These are phyloP conservation scores for Allium cepa DNA, from an alignment of 106 monocot genomes.

Conservation along the genomic window DNA sequence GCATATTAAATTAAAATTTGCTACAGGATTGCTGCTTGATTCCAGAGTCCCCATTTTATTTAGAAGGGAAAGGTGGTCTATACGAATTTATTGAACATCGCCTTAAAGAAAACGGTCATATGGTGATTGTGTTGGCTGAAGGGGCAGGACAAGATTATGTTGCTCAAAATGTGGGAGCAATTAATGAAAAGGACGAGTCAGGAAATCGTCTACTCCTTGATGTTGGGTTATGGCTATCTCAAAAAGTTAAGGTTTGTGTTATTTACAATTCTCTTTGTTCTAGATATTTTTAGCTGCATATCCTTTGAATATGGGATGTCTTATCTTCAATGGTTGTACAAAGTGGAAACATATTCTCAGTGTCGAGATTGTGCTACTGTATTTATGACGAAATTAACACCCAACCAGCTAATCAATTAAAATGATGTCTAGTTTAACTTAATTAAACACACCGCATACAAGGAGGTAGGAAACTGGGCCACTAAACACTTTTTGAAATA, in stretches of 20 bases:
- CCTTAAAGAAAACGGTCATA: conserved; percentile 43
- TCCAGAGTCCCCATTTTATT: conserved; percentile 52
- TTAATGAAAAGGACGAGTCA: conserved; percentile 38
- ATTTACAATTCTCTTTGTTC: not conserved
- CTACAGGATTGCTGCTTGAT: conserved; percentile 48
- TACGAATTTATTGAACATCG: conserved; percentile 36
- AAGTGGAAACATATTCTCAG: no score
- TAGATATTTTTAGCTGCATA: no score
- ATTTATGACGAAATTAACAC: no score
- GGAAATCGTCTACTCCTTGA: conserved; percentile 44
- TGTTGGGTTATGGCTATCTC: conserved; percentile 51
- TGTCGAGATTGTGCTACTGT: no score
- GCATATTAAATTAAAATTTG: not conserved
- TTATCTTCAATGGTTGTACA: no score
- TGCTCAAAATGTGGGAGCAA: conserved; percentile 13
- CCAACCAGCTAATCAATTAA: no score
- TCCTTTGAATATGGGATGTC: no score
- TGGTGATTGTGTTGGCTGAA: conserved; percentile 54
- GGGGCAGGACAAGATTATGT: conserved; percentile 46
- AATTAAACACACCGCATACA: no score
- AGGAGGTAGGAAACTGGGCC: no score
- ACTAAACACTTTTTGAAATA: no score
- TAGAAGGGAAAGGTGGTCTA: conserved; percentile 46
- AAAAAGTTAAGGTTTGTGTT: conserved; percentile 35
- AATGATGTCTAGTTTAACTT: no score